Evolutionary conservation across 495 filamentous ascomycete species (phyloP).

Genomic region (Apiosordaria backusii): DNA sequence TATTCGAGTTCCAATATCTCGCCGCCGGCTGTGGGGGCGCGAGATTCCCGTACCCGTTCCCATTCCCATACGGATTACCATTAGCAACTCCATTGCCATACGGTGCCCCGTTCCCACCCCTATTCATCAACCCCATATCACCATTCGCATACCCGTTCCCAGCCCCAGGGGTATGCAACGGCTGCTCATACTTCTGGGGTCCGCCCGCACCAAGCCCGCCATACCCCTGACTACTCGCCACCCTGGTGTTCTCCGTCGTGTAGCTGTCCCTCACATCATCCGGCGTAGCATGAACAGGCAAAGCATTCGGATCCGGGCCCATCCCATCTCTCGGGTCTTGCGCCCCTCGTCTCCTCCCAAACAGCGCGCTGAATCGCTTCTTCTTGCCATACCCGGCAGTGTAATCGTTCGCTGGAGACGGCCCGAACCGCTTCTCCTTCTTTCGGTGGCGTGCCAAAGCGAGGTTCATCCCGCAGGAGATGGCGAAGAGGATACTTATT

Average conservation of each 20-base stretch:
- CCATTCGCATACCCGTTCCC: background rate
- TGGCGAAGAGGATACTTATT: slow-evolving; percentile 61
- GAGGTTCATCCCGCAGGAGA: slow-evolving; percentile 62
- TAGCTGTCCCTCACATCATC: slow-evolving; percentile 41
- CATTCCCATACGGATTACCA: background rate
- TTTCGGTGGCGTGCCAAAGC: slow-evolving; percentile 65
- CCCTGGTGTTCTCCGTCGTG: slow-evolving; percentile 39
- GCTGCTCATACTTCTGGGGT: slow-evolving; percentile 1
- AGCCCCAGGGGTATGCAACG: background rate
- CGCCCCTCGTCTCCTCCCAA: slow-evolving; percentile 23
- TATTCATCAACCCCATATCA: background rate
- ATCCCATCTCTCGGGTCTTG: slow-evolving; percentile 10
- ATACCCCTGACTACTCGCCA: slow-evolving; percentile 21
- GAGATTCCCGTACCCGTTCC: background rate
- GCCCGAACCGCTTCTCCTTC: slow-evolving; percentile 76
- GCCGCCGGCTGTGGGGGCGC: background rate
- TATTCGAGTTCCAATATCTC: background rate
- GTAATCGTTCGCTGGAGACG: slow-evolving; percentile 57
- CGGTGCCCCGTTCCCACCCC: background rate
- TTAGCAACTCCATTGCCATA: background rate
- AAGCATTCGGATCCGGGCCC: slow-evolving; percentile 25
- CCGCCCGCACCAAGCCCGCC: slow-evolving; percentile 25
- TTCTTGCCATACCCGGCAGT: slow-evolving; percentile 54
- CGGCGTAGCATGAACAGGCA: slow-evolving; percentile 41
- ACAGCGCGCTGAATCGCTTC: slow-evolving; percentile 29